Conservation (phyloP, 2,329 filamentous ascomycete genomes). For the Diaporthe caulivora region DNA sequence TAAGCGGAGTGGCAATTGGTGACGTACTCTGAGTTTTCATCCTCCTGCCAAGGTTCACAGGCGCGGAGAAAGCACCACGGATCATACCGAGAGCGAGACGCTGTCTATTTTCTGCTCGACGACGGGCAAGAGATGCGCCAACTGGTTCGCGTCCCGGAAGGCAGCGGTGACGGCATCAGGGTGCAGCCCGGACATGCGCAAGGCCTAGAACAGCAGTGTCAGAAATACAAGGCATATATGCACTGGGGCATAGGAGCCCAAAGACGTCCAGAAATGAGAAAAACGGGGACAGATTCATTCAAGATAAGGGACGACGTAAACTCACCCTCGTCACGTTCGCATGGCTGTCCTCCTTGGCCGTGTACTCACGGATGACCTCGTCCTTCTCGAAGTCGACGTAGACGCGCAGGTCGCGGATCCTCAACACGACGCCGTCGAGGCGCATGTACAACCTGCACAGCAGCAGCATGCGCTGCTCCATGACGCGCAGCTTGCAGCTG, state of each 20-base stretch:
- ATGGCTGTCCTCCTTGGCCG: slow-evolving; percentile 86
- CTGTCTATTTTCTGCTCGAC: slow-evolving; percentile 76
- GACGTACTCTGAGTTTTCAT: not conserved
- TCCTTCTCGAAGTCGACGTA: slow-evolving; percentile 89
- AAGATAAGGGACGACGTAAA: slow-evolving; percentile 32
- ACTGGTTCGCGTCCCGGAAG: slow-evolving; percentile 82
- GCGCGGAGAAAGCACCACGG: not conserved
- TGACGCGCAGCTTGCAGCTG: slow-evolving; percentile 92
- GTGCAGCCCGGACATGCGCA: slow-evolving; percentile 61
- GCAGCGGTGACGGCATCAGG: slow-evolving; percentile 82
- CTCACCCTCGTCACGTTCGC: slow-evolving; percentile 79
- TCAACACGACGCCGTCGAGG: slow-evolving; percentile 88
- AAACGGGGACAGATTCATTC: not conserved
- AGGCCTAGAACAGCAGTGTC: slow-evolving; percentile 52
- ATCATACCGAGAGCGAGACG: slow-evolving; percentile 42
- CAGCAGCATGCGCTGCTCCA: slow-evolving; percentile 88
- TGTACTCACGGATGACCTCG: slow-evolving; percentile 89
- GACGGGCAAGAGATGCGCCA: slow-evolving; percentile 77
- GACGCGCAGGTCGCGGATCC: slow-evolving; percentile 89
- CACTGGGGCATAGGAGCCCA: not conserved
- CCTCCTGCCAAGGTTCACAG: not conserved
- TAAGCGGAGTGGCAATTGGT: not conserved
- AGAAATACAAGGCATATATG: slow-evolving; percentile 40
- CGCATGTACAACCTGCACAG: slow-evolving; percentile 92
- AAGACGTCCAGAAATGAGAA: too few species aligned